Evolutionary conservation across 768 basidiomycete species (phyloP).

Genomic region (Panaeolus cyanescens): DNA sequence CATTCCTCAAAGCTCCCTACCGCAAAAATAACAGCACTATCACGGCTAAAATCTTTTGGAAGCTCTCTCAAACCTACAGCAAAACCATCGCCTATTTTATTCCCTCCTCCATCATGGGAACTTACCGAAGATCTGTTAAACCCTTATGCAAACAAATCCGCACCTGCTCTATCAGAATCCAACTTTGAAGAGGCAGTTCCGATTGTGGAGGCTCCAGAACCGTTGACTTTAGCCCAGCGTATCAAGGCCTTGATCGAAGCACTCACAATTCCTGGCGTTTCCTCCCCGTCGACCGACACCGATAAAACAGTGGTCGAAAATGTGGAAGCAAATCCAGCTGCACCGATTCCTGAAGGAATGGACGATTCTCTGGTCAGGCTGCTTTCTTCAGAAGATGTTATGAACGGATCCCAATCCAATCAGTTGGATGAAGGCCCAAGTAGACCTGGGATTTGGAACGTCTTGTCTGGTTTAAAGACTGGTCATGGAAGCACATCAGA

Average conservation of each 20-base stretch:
- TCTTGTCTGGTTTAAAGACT: constrained; percentile 51
- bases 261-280: constrained; percentile 31
- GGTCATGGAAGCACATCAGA: constrained; percentile 18
- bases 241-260: constrained; percentile 38
- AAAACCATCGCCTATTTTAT: constrained; percentile 26
- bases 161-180: constrained; percentile 19
- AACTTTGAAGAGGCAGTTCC: constrained; percentile 15
- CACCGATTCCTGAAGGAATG: constrained; percentile 42
- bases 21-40: constrained; percentile 34
- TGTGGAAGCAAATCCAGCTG: constrained; percentile 23
- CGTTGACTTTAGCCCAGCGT: constrained; percentile 36
- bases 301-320: constrained; percentile 17
- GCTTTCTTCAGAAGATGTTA: constrained; percentile 61
- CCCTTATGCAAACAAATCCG: constrained; percentile 6
- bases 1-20: constrained; percentile 24
- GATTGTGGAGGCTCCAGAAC: constrained; percentile 26
- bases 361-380: constrained; percentile 51
- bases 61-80: constrained; percentile 18
- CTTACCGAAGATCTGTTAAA: constrained; percentile 31
- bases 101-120: constrained; percentile 52
- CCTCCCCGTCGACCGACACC: constrained; percentile 16
- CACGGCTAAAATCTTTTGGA: constrained; percentile 37
- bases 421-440: constrained; percentile 4
- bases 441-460: constrained; percentile 57
- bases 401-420: constrained; percentile 46